Evolutionary conservation across 2,329 filamentous ascomycete species (phyloP), one percentile per base, ranked within the genome.

Genomic region (Epichloe brachyelytri): DNA sequence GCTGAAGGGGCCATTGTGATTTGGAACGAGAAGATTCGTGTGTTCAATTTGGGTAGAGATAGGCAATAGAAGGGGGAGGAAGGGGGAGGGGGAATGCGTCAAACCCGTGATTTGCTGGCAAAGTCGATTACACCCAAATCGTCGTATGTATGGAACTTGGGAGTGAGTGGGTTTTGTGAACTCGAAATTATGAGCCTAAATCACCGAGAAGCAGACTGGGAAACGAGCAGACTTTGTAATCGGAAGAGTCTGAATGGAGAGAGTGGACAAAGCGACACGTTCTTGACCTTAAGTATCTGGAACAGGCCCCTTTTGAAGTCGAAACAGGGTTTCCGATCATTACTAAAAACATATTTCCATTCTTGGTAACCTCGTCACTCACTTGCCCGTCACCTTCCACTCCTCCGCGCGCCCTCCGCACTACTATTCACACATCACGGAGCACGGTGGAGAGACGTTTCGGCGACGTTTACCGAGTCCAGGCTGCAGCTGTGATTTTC

Each of bases 1-100:
- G 62, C 61, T 14, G 56, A 55, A 34, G 62, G 61, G 22, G 62
- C 61, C 62, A 65, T 65, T 48, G 39, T 48, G 8, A 14, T 45
- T 14, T 11, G 15, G 20, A 41, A 15, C 14, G 11, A 15, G 6
- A 8, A 19, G 17, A 22, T 34, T 19, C 12, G n/a, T 39, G 34
- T 5, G n/a, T 30, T 20, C 19, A 22, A 37, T 15, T 43, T 30
- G 20, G n/a, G 30, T n/a, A 46, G 40, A 26, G 20, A 44, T 11
- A 26, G 22, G 5, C 26, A 30, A 30, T 30, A 10, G 26, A 30
- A 30, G 8, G 7, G 26, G 2, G 22, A 20, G 1, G 1, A 1
- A 1, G 22, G 6, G 22, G 6, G 6, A 2, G 8, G 8, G 8
- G 8, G 26, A 0, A 10, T 20, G 22, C 43, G 26, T 33, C n/a